Evolutionary conservation across 257 asterid genomes (phyloP).

Genomic region (Lycium barbarum): DNA sequence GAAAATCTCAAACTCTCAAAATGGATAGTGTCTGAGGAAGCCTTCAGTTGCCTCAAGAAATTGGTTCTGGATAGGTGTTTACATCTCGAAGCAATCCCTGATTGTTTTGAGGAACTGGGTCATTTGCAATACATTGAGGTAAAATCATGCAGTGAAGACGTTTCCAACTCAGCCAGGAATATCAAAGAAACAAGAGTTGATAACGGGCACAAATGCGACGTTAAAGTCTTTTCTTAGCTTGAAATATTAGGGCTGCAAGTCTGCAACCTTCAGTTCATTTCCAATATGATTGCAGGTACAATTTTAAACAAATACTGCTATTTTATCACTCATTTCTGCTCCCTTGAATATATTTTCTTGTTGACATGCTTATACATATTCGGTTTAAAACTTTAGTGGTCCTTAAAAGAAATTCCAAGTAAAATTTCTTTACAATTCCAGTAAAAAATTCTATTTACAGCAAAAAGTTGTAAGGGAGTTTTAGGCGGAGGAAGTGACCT

Average conservation of each 20-base stretch:
- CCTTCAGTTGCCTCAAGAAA: neutral
- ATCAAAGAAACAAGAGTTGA: neutral
- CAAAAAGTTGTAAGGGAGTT: neutral
- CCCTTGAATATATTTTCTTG: neutral
- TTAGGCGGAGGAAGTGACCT: neutral
- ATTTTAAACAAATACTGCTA: neutral
- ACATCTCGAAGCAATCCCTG: neutral
- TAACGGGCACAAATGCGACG: neutral
- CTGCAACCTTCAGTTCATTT: neutral
- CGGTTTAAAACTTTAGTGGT: neutral
- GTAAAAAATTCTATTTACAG: neutral
- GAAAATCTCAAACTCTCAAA: constrained; percentile 12
- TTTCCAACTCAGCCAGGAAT: neutral
- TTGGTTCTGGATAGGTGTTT: neutral
- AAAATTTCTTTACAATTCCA: neutral
- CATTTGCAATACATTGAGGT: neutral
- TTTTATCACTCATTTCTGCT: neutral
- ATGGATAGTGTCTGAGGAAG: neutral
- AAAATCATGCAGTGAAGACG: neutral
- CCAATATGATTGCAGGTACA: constrained; percentile 13
- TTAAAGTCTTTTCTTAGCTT: neutral
- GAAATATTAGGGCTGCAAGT: neutral
- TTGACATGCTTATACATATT: neutral
- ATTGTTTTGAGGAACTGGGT: neutral
- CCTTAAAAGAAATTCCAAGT: neutral